phyloP scores from a whole-genome alignment of 1,284 basidiomycete species.

The Cryptococcus depauperatus region DNA sequence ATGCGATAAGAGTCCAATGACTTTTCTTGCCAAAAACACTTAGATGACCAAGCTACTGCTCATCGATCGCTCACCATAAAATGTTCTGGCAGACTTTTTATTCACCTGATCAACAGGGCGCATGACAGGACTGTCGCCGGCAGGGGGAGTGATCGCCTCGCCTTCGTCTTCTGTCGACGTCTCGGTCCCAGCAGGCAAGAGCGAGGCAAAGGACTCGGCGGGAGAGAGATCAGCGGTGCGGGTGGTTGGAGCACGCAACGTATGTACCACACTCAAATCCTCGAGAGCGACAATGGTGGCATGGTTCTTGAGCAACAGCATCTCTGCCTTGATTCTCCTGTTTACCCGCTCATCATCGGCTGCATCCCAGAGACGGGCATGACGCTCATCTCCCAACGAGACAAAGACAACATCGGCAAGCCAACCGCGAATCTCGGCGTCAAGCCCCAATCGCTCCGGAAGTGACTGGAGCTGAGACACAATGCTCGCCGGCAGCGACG shows the following conservation, averaged over 20 bases:
- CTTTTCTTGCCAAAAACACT: too few relatives aligned
- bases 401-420: slow-evolving; percentile 22
- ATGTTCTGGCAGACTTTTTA: neutral
- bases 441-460: slow-evolving; percentile 16
- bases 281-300: slow-evolving; percentile 6
- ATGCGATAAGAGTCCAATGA: too few relatives aligned
- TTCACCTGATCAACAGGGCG: slow-evolving; percentile 1
- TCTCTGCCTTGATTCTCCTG: slow-evolving; percentile 21
- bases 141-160: slow-evolving; percentile 23
- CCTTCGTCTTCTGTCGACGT: slow-evolving; percentile 14
- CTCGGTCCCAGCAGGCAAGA: slow-evolving; percentile 12
- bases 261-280: neutral
- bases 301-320: slow-evolving; percentile 15
- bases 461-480: slow-evolving; percentile 12
- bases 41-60: too few relatives aligned
- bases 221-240: slow-evolving; percentile 1
- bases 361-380: slow-evolving; percentile 16
- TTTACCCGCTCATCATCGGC: neutral
- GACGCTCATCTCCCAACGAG: slow-evolving; percentile 7
- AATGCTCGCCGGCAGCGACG: slow-evolving; percentile 18
- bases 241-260: neutral
- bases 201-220: slow-evolving; percentile 10
- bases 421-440: slow-evolving; percentile 12
- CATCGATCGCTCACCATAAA: slow-evolving; percentile 2
- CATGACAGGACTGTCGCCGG: slow-evolving; percentile 7